A percentile compares a stretch with the other conserved stretches of the same genome.
Conservation (phyloP, 495 filamentous ascomycete genomes). For the Arthonia radiata region DNA sequence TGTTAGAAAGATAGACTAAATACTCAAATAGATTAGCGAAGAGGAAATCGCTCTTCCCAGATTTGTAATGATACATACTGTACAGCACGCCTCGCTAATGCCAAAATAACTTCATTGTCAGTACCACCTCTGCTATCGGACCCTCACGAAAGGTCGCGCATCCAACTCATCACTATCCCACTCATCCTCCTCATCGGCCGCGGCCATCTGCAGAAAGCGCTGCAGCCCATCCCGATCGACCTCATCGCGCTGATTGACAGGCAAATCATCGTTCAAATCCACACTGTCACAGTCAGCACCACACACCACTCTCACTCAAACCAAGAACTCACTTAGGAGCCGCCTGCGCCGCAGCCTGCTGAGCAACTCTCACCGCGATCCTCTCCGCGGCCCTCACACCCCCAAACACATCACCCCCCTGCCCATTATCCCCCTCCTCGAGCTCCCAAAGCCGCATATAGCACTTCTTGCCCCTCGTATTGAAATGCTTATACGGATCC, state of each 20-base stretch:
- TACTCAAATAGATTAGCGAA: too few relatives aligned
- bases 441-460: constrained; percentile 78
- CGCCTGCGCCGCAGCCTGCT: too few relatives aligned
- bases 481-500: constrained; percentile 82
- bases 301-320: too few relatives aligned
- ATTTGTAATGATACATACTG: too few relatives aligned
- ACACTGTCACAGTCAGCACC: constrained; percentile 9
- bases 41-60: too few relatives aligned
- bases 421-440: constrained; percentile 54
- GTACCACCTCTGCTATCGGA: constrained; percentile 6
- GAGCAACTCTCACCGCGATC: too few relatives aligned
- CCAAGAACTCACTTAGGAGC: too few relatives aligned
- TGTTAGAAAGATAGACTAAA: too few relatives aligned
- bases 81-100: too few relatives aligned
- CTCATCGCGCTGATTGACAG: constrained; percentile 1
- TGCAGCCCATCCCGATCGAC: constrained; percentile 16
- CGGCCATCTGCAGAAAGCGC: constrained; percentile 26
- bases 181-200: constrained; percentile 34
- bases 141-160: constrained; percentile 13
- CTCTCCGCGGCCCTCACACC: constrained; percentile 21
- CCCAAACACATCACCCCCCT: constrained; percentile 26
- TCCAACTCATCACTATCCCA: constrained; percentile 40
- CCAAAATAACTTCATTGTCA: too few relatives aligned
- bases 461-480: constrained; percentile 36
- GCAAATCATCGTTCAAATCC: constrained; percentile 1